These are phyloP conservation scores for Phycomyces blakesleeanus DNA, from an alignment of 192 early-diverging fungal genomes.

Conservation along the genomic window DNA sequence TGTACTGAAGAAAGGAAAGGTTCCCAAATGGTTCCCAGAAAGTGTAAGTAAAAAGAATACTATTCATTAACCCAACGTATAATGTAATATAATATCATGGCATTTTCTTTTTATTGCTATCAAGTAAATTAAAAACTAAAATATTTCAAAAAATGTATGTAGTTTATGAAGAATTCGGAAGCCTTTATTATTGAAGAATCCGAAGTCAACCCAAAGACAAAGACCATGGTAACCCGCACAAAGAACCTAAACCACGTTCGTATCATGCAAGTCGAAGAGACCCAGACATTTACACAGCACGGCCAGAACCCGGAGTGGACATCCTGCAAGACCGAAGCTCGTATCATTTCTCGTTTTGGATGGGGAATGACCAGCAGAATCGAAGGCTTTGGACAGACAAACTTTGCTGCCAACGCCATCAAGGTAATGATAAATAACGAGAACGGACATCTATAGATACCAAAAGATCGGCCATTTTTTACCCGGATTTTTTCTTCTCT, in stretches of 20 bases:
- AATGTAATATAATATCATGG: too few species aligned
- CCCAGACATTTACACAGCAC: conserved; percentile 66
- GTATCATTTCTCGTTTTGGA: conserved; percentile 84
- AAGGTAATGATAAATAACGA: conserved; percentile 50
- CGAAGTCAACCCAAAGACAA: conserved; percentile 69
- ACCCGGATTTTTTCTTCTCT: not conserved
- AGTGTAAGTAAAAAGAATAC: too few species aligned
- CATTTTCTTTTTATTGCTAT: too few species aligned
- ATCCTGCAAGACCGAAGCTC: conserved; percentile 72
- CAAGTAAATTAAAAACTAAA: too few species aligned
- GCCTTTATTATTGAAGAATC: conserved; percentile 92
- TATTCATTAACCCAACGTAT: too few species aligned
- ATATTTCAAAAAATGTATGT: not conserved
- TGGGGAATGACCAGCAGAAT: conserved; percentile 80
- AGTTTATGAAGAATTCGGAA: conserved; percentile 79
- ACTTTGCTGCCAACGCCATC: conserved; percentile 76
- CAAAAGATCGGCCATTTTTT: too few species aligned
- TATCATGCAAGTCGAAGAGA: conserved; percentile 90
- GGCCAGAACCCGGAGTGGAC: conserved; percentile 58
- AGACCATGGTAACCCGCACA: conserved; percentile 77
- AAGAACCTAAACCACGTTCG: conserved; percentile 92
- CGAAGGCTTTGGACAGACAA: conserved; percentile 84
- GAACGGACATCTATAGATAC: too few species aligned
- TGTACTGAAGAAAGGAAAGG: conserved; percentile 81
- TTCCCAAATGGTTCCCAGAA: conserved; percentile 84